A percentile compares a stretch with the other conserved stretches of the same genome.
Conservation (phyloP, 1,284 basidiomycete species). For the Microbotryum scabiosae region DNA sequence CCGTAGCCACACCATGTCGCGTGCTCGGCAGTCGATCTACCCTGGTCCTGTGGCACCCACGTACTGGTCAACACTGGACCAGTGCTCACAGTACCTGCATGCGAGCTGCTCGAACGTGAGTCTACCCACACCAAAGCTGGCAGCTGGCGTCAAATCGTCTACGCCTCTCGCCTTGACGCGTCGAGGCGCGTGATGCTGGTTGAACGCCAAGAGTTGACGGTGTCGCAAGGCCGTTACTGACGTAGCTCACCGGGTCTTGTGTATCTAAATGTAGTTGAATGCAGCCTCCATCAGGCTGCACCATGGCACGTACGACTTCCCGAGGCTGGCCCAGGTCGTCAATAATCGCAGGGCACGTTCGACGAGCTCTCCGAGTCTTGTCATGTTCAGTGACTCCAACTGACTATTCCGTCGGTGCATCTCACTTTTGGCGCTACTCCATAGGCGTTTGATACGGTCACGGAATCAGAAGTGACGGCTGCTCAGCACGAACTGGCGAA, state of each 20-base stretch:
- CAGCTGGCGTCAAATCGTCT: too few relatives aligned
- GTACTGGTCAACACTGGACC: slow-evolving; percentile 10
- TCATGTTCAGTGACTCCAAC: not conserved
- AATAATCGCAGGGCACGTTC: not conserved
- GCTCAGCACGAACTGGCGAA: slow-evolving; percentile 24
- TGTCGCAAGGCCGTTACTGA: not conserved
- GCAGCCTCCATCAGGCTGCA: not conserved
- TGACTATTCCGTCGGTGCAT: not conserved
- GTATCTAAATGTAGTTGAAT: not conserved
- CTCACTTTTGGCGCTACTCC: not conserved
- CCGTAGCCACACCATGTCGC: slow-evolving; percentile 5
- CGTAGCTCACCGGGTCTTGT: not conserved
- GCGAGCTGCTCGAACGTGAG: slow-evolving; percentile 2
- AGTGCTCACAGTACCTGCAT: slow-evolving; percentile 2
- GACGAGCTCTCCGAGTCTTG: not conserved
- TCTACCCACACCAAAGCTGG: not conserved
- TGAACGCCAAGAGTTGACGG: too few relatives aligned
- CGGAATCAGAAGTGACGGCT: slow-evolving; percentile 19
- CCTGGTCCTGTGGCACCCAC: slow-evolving; percentile 4
- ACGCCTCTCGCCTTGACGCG: not conserved
- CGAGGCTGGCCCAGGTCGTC: not conserved
- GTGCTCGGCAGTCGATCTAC: slow-evolving; percentile 12
- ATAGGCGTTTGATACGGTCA: slow-evolving; percentile 28
- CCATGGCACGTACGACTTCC: slow-evolving; percentile 6
- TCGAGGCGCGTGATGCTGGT: not conserved